Evolutionary conservation across 1,284 basidiomycete genomes (phyloP), one percentile per base, ranked within the genome.

Genomic region (Lignosus rhinocerotis): DNA sequence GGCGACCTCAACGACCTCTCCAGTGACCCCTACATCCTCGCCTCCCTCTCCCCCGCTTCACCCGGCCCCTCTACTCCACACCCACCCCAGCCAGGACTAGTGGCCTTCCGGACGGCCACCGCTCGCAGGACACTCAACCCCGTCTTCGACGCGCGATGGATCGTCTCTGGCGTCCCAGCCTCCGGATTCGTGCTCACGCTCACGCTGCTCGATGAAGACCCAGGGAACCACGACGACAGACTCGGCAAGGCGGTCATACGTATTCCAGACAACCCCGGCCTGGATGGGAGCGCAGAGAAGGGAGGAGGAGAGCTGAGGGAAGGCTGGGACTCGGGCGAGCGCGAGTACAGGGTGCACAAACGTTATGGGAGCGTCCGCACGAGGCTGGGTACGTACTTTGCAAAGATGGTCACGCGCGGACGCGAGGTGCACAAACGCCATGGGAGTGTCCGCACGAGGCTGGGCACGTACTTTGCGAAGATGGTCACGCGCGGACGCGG

Each of bases 141-240:
- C 1, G 59, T 59, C 9, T 81, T 75, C 75, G 69, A 78, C 30
- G 66, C 70, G 3, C 61, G 64, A 21, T 82, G 80, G 80, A 64
- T 77, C 19, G 71, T 82, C 10, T 73, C 73, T 0, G 79, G 79
- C 5, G 67, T 80, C 1, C 79, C 80, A 1, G 62, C 62, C 5
- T 66, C 69, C 1, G 79, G 78, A 0, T 73, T 78, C 52, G 61
- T 59, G 8, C 66, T 82, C 25, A 69, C 68, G 3, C 62, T 75
- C 31, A 61, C 66, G 19, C 66, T 81, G 21, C 69, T 70, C 56
- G 79, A 82, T 63, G 79, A 80, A 59, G 79, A 82, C 65, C 68
- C 70, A 1, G 72, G 72, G 4, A 70, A 77, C 55, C 70, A 73
- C 52, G 79, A 82, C 69, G 79, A 82, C 66, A 60, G 72, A 9